A percentile compares a stretch with the other conserved stretches of the same genome.
These are phyloP conservation scores for Candida schatavii DNA, from an alignment of 805 yeast species.

Conservation along the genomic window DNA sequence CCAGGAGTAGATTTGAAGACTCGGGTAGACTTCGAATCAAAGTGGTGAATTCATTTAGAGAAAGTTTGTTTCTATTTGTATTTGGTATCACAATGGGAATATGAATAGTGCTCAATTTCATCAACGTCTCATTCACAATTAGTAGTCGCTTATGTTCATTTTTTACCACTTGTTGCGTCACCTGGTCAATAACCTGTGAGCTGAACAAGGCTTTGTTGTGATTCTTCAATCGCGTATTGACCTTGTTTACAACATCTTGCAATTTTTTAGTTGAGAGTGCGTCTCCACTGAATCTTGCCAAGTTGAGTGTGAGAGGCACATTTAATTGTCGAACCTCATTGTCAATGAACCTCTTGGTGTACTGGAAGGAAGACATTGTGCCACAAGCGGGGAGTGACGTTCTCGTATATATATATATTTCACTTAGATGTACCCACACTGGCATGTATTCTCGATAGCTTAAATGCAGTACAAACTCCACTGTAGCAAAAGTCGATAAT, in stretches of 20 bases:
- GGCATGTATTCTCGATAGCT: too few species aligned
- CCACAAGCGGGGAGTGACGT: too few species aligned
- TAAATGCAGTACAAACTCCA: too few species aligned
- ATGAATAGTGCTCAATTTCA: constrained; percentile 16
- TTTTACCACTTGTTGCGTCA: constrained; percentile 34
- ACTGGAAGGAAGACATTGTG: constrained; percentile 28
- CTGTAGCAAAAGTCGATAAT: too few species aligned
- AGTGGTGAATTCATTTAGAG: constrained; percentile 19
- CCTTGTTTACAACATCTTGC: constrained; percentile 19
- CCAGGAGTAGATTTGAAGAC: constrained; percentile 17
- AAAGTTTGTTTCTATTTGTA: constrained; percentile 10
- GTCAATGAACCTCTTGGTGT: constrained; percentile 34
- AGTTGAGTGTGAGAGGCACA: constrained; percentile 19
- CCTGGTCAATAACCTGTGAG: constrained; percentile 32
- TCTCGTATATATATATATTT: too few species aligned
- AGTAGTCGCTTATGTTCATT: constrained; percentile 27
- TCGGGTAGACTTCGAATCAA: constrained; percentile 34
- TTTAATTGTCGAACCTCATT: constrained; percentile 25
- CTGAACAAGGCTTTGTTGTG: constrained; percentile 26
- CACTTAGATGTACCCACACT: too few species aligned
- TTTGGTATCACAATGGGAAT: constrained; percentile 29
- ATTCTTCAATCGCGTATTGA: constrained; percentile 18
- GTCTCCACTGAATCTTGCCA: neutral
- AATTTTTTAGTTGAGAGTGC: constrained; percentile 9
- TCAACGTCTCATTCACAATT: constrained; percentile 26